A percentile compares a stretch with the other conserved stretches of the same genome.
Conservation (phyloP, 805 yeast genomes). For the Candida manassasensis region DNA sequence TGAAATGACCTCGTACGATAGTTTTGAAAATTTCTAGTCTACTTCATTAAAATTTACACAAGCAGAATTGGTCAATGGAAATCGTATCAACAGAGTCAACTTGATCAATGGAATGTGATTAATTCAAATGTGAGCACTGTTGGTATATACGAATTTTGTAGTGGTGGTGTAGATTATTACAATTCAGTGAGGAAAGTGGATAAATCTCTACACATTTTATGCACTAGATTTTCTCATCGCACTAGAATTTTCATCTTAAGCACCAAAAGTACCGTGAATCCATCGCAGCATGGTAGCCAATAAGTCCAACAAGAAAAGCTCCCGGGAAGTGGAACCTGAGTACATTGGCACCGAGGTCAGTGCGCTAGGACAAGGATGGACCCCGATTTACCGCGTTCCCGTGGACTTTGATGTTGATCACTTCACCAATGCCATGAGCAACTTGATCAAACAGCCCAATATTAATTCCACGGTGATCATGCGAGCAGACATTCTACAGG, state of each 20-base stretch:
- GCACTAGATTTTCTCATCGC: too few species aligned
- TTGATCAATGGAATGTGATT: too few species aligned
- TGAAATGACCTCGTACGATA: too few species aligned
- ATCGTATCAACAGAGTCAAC: too few species aligned
- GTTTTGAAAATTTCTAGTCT: too few species aligned
- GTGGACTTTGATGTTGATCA: slow-evolving; percentile 51
- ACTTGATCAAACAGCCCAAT: slow-evolving; percentile 77
- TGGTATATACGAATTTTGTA: too few species aligned
- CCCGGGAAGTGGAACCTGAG: slow-evolving; percentile 5
- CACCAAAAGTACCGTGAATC: background rate
- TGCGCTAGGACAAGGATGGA: slow-evolving; percentile 57
- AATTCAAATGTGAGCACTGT: too few species aligned
- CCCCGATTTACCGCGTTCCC: slow-evolving; percentile 46
- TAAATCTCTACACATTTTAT: too few species aligned
- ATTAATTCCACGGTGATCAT: slow-evolving; percentile 88
- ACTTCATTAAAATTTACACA: too few species aligned
- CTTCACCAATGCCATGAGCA: slow-evolving; percentile 72
- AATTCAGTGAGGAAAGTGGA: too few species aligned
- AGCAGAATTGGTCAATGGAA: too few species aligned
- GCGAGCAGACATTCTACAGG: slow-evolving; percentile 75
- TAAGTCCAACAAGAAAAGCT: slow-evolving; percentile 3
- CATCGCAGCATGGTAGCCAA: slow-evolving; percentile 1
- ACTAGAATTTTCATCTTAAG: background rate
- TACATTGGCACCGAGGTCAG: slow-evolving; percentile 26
- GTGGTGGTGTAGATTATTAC: too few species aligned